These are phyloP conservation scores for Aspergillus sparsus DNA, from an alignment of 495 filamentous ascomycete species.

Conservation along the genomic window DNA sequence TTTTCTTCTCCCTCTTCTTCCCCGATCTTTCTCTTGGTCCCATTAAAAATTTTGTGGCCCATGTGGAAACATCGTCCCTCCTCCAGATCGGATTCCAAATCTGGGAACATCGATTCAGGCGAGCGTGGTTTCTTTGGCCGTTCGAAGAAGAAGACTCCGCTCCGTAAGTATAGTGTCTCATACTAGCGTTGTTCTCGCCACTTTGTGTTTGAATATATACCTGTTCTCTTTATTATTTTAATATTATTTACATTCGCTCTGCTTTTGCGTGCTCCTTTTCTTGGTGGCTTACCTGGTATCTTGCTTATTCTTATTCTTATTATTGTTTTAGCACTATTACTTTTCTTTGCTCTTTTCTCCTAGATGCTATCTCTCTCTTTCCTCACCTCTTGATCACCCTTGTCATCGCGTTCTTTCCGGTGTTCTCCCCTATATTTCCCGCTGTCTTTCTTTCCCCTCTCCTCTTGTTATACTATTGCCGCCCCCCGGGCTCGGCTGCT, in stretches of 20 bases:
- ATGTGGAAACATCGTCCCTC: conserved; percentile 53
- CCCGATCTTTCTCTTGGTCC: conserved; percentile 24
- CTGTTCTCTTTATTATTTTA: conserved; percentile 14
- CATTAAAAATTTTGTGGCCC: conserved; percentile 29
- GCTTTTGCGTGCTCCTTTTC: conserved; percentile 14
- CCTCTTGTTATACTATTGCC: conserved; percentile 5
- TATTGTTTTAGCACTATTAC: background rate
- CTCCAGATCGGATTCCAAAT: conserved; percentile 46
- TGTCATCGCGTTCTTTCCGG: conserved; percentile 9
- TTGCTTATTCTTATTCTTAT: conserved; percentile 9
- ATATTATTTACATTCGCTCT: conserved; percentile 11
- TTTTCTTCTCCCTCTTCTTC: conserved; percentile 18
- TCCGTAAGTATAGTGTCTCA: conserved; percentile 35
- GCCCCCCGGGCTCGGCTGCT: conserved; percentile 3
- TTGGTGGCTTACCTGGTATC: conserved; percentile 14
- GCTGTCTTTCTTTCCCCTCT: conserved; percentile 15
- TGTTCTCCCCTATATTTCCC: conserved; percentile 3
- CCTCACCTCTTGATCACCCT: background rate
- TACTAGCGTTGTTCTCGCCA: conserved; percentile 26
- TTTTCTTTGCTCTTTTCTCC: background rate
- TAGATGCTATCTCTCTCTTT: background rate
- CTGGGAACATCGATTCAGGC: conserved; percentile 39
- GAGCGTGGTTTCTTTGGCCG: conserved; percentile 45
- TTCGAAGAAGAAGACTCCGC: conserved; percentile 41
- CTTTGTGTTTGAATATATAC: conserved; percentile 7